Conservation (phyloP, 306 rosid genomes). For the Castanospermum australe region DNA sequence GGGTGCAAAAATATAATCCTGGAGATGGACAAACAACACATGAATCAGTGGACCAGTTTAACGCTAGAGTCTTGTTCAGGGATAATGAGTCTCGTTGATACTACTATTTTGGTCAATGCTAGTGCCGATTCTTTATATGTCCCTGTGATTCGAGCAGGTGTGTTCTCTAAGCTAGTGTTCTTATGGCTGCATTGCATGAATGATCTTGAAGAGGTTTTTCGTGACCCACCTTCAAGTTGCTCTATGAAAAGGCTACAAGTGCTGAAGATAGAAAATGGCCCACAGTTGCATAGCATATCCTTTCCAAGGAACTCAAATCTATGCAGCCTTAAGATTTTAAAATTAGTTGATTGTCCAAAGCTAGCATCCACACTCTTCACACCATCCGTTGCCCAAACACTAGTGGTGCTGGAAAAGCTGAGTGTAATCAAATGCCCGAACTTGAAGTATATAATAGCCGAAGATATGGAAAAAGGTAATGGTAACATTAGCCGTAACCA, state of each 20-base stretch:
- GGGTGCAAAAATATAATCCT: background rate
- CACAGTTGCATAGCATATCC: background rate
- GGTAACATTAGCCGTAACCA: background rate
- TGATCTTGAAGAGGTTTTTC: background rate
- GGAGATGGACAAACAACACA: background rate
- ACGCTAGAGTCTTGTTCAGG: background rate
- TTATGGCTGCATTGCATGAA: rapidly evolving
- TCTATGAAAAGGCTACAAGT: background rate
- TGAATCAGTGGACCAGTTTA: background rate
- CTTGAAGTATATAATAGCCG: background rate
- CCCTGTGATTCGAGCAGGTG: background rate
- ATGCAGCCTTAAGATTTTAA: background rate
- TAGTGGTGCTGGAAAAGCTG: background rate
- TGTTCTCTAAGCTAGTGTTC: background rate
- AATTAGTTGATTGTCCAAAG: background rate
- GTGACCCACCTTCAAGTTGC: background rate
- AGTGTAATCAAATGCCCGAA: rapidly evolving
- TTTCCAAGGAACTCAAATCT: background rate
- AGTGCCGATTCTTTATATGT: background rate
- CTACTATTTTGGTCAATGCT: no score
- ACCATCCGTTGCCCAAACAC: background rate
- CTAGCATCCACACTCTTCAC: background rate
- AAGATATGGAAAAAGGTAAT: background rate
- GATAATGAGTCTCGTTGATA: background rate
- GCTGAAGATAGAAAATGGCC: background rate